Conservation (phyloP, 2,329 filamentous ascomycete species). For the Fusarium graminum region DNA sequence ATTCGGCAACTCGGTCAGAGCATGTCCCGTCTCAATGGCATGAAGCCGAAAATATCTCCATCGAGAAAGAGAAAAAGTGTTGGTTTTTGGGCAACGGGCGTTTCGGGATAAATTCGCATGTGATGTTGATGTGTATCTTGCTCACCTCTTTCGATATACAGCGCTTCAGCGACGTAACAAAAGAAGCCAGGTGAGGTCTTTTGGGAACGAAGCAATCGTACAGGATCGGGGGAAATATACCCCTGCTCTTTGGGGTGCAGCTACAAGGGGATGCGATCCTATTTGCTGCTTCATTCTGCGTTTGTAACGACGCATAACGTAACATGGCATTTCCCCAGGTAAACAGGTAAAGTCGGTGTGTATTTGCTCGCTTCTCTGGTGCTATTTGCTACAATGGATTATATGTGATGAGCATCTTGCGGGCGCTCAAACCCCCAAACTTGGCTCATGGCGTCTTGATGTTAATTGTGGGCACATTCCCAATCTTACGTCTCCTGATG, state of each 20-base stretch:
- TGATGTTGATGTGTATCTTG: slow-evolving; percentile 9
- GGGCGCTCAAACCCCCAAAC: slow-evolving; percentile 29
- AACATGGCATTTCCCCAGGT: slow-evolving; percentile 28
- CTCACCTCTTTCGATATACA: slow-evolving; percentile 7
- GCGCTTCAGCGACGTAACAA: not conserved
- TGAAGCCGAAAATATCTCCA: slow-evolving; percentile 21
- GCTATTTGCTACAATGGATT: slow-evolving; percentile 4
- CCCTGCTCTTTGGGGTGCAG: slow-evolving; percentile 29
- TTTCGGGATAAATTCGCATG: slow-evolving; percentile 13
- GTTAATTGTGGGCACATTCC: slow-evolving; percentile 11
- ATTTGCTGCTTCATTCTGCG: slow-evolving; percentile 19
- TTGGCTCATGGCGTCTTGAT: slow-evolving; percentile 23
- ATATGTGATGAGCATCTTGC: slow-evolving; percentile 2
- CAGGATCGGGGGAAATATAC: slow-evolving; percentile 21
- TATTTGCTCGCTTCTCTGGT: slow-evolving; percentile 5
- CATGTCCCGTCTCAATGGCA: slow-evolving; percentile 20
- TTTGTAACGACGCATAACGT: slow-evolving; percentile 23
- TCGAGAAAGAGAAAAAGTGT: slow-evolving; percentile 27
- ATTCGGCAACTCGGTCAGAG: slow-evolving; percentile 34
- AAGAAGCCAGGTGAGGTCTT: slow-evolving; percentile 8
- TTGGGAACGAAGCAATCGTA: slow-evolving; percentile 17
- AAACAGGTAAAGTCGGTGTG: slow-evolving; percentile 38
- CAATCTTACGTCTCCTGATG: slow-evolving; percentile 22
- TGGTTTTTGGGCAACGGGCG: slow-evolving; percentile 28
- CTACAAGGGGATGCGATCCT: slow-evolving; percentile 23